These are phyloP conservation scores for Alternaria tenuissima DNA, from an alignment of 2,329 filamentous ascomycete species.

Conservation along the genomic window DNA sequence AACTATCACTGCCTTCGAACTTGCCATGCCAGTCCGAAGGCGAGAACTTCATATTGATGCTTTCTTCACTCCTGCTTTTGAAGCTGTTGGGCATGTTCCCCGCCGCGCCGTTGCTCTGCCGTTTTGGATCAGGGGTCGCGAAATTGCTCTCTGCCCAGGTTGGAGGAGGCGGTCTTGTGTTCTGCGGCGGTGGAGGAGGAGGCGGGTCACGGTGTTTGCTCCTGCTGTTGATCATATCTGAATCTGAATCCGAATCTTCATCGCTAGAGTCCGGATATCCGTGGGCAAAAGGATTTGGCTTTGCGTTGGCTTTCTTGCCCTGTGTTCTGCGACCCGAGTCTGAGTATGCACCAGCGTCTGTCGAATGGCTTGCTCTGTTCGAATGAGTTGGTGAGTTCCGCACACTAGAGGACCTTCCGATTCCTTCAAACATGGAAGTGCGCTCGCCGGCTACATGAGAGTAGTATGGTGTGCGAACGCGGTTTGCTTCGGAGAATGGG, in stretches of 20 bases:
- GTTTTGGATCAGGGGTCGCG: constrained; percentile 27
- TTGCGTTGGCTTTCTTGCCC: constrained; percentile 36
- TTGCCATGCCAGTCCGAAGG: constrained; percentile 57
- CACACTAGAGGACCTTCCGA: constrained; percentile 63
- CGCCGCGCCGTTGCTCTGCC: constrained; percentile 22
- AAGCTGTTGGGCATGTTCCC: constrained; percentile 38
- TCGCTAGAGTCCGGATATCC: constrained; percentile 44
- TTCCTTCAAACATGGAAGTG: constrained; percentile 62
- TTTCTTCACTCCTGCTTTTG: constrained; percentile 58
- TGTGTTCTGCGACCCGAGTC: constrained; percentile 43
- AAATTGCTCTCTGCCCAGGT: constrained; percentile 28
- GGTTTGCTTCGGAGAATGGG: constrained; percentile 56
- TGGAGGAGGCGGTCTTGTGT: constrained; percentile 27
- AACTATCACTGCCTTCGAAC: constrained; percentile 54
- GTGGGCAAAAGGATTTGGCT: constrained; percentile 33
- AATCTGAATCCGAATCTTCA: constrained; percentile 39
- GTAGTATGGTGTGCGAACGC: constrained; percentile 63
- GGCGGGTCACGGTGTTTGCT: constrained; percentile 24
- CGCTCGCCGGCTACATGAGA: constrained; percentile 63
- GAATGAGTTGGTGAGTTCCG: constrained; percentile 56
- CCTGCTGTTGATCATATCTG: constrained; percentile 27
- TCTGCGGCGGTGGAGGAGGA: constrained; percentile 25
- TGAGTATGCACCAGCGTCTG: constrained; percentile 38
- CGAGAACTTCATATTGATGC: constrained; percentile 60
- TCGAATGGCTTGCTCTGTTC: constrained; percentile 32